Evolutionary conservation across 208 protist genomes (phyloP).

Genomic region (Chromosphaera perkinsii): DNA sequence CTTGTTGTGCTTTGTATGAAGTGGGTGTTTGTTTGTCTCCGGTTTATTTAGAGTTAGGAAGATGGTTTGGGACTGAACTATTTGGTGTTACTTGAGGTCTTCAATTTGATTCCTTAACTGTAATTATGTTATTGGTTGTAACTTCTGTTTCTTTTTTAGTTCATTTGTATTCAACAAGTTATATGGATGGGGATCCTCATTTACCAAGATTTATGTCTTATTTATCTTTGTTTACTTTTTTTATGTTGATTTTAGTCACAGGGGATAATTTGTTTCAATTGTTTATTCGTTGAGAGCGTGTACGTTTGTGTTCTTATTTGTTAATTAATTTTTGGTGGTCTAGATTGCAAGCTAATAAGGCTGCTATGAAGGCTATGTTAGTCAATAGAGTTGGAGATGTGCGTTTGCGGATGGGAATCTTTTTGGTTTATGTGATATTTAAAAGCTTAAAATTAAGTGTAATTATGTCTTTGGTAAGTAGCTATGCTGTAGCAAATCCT

Average conservation of each 20-base stretch:
- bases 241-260: conserved; percentile 28
- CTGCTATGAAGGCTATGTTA: conserved; percentile 24
- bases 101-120: conserved; percentile 18
- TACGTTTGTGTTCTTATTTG: conserved; percentile 23
- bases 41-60: too few species aligned
- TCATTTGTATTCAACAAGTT: conserved; percentile 19
- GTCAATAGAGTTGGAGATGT: conserved; percentile 28
- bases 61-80: too few species aligned
- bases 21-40: too few species aligned
- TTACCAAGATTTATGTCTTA: conserved; percentile 22
- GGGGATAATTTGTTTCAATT: conserved; percentile 25
- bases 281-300: conserved; percentile 21
- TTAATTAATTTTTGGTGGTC: conserved; percentile 29
- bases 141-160: conserved; percentile 21
- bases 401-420: conserved; percentile 12
- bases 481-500: too few species aligned
- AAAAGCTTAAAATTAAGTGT: not conserved
- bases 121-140: conserved; percentile 21
- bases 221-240: conserved; percentile 30
- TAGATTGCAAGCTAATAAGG: conserved; percentile 21
- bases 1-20: too few species aligned
- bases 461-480: too few species aligned
- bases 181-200: conserved; percentile 24
- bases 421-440: conserved; percentile 2
- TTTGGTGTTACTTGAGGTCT: not conserved